Evolutionary conservation across 108 stramenopile genomes (phyloP).

Genomic region (Discostella pseudostelligera): DNA sequence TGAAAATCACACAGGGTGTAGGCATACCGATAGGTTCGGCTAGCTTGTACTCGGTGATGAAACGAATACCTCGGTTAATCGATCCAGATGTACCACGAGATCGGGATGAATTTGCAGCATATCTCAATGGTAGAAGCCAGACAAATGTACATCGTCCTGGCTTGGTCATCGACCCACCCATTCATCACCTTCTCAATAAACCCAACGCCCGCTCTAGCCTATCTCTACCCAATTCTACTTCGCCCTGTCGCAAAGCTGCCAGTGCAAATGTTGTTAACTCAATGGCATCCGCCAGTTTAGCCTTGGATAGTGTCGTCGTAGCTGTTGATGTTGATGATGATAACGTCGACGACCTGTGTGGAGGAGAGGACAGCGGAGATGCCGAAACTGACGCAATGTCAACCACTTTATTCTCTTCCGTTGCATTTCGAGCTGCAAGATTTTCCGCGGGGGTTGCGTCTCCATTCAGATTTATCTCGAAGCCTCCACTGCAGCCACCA

Average conservation of each 20-base stretch:
- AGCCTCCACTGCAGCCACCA: conserved; percentile 13
- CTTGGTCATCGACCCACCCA: neutral
- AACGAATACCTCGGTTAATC: too few relatives aligned
- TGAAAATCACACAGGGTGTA: too few relatives aligned
- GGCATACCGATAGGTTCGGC: too few relatives aligned
- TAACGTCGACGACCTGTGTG: conserved; percentile 12
- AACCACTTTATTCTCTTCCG: conserved; percentile 32
- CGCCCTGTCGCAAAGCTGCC: conserved; percentile 75
- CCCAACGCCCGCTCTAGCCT: conserved; percentile 73
- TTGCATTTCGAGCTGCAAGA: conserved; percentile 36
- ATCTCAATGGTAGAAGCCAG: too few relatives aligned
- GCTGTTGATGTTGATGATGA: too few relatives aligned
- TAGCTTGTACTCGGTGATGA: too few relatives aligned
- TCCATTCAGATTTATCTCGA: conserved; percentile 42
- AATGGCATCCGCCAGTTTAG: conserved; percentile 69
- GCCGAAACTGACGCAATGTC: too few relatives aligned
- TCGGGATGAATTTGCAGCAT: too few relatives aligned
- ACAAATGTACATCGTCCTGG: too few relatives aligned
- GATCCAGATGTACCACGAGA: too few relatives aligned
- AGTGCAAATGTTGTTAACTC: conserved; percentile 83
- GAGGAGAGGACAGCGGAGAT: conserved; percentile 21
- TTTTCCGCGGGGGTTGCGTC: conserved; percentile 23
- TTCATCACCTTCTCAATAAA: conserved; percentile 29
- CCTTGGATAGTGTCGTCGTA: conserved; percentile 52
- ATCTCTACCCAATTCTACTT: conserved; percentile 73